These are phyloP conservation scores for Kodamaea alishanica DNA, from an alignment of 1,139 yeast species.

Conservation along the genomic window DNA sequence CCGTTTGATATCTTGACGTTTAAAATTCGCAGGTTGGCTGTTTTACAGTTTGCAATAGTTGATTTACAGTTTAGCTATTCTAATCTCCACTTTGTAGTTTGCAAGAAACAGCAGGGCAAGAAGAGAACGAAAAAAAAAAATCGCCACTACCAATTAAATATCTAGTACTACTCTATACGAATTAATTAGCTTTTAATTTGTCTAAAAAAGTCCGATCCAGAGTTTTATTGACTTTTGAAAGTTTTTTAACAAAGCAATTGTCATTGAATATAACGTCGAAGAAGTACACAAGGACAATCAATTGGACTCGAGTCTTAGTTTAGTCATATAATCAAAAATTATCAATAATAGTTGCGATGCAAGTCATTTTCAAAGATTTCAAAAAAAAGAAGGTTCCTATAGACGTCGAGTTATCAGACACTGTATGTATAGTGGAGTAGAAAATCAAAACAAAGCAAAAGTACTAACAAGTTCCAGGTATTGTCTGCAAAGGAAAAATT, in stretches of 20 bases:
- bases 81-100: background rate
- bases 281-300: no score
- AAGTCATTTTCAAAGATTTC: constrained; percentile 82
- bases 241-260: no score
- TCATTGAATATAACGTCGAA: no score
- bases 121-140: constrained; percentile 3
- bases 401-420: constrained; percentile 67
- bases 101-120: no score
- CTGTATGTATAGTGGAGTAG: constrained; percentile 44
- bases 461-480: constrained; percentile 35
- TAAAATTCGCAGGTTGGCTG: background rate
- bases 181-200: no score
- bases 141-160: constrained; percentile 5
- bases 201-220: no score
- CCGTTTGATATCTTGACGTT: background rate
- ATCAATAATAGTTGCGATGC: constrained; percentile 44
- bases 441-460: background rate
- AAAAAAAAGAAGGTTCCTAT: constrained; percentile 84
- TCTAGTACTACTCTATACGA: no score
- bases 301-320: no score
- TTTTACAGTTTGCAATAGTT: constrained; percentile 1
- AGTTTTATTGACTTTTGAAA: no score
- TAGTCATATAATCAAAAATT: no score
- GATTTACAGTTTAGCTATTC: background rate
- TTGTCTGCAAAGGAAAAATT: constrained; percentile 68